Base-by-base conservation (phyloP, 805 yeast genomes). In the Ogataea ramenticola region DNA sequence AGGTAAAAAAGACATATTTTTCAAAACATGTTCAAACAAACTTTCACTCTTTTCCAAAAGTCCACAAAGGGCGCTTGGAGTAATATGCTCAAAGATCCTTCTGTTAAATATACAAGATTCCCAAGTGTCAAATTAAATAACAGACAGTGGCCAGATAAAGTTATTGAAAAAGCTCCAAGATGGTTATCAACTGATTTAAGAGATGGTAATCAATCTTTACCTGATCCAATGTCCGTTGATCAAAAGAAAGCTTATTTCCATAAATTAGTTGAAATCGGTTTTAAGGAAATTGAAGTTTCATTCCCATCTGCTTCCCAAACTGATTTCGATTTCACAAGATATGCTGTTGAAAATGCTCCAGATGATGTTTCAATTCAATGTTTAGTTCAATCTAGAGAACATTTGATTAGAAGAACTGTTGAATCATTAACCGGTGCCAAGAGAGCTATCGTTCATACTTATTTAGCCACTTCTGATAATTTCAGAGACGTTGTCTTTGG, bases 221-320 rank as follows among this genome's bases (percentile, higher is more conserved):
- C 91, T 24, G 91, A 83, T 65, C 91, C 91, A 26, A 83, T 83
- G 91, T 72, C 83, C 10, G 76, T 83, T 15, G 79, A 72, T 42
- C 86, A 83, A 62, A 83, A 83, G 65, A 81, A 82, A 57, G 81
- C 77, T 55, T 82, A 82, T 60, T 83, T 82, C 70, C 80, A 80
- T 54, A 83, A 83, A 62, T 68, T 83, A 52, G 54, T 82, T 9
- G 86, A 82, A 46, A 68, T 83, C 45, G 91, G 91, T 2, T 82
- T 83, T 67, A 83, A 83, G 58, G 91, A 83, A 66, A 83, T 83
- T 54, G 91, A 83, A 63, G 91, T 83, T 39, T 70, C 87, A 3
- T 83, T 83, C 66, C 91, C 91, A 10, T 80, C 87, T 26, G 90
- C 90, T 3, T 82, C 89, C 4, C 90, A 83, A 59, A 81, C 87